phyloP scores from a whole-genome alignment of 257 asterid genomes.

The Nicotiana sylvestris region DNA sequence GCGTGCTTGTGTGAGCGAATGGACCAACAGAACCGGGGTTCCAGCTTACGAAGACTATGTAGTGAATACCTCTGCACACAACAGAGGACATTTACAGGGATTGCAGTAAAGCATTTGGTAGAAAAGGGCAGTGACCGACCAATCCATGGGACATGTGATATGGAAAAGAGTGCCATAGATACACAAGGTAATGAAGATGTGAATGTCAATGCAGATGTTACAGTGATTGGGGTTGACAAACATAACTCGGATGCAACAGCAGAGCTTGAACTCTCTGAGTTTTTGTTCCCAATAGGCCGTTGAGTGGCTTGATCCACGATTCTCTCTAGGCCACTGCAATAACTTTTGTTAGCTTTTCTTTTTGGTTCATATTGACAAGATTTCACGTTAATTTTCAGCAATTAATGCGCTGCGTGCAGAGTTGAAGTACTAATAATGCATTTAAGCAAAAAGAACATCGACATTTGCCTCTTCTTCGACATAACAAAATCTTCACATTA shows the following conservation, averaged over 20 bases:
- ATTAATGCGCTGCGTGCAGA: background rate
- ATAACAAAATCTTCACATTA: background rate
- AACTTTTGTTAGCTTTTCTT: no score
- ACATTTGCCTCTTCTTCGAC: background rate
- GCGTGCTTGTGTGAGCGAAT: background rate
- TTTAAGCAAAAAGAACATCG: background rate
- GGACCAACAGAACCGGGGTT: background rate
- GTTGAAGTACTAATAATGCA: background rate
- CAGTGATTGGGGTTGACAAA: background rate
- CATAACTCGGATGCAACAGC: background rate
- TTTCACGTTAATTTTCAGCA: background rate
- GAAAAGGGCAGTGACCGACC: conserved; percentile 40
- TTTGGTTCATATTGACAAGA: background rate
- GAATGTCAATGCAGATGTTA: background rate
- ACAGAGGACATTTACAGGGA: conserved; percentile 27
- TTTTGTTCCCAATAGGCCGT: background rate
- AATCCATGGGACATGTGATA: conserved; percentile 36
- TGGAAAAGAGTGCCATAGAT: conserved; percentile 23
- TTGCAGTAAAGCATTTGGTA: conserved; percentile 33
- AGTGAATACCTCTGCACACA: background rate
- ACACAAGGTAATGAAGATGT: background rate
- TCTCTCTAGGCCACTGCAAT: background rate
- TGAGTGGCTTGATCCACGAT: background rate
- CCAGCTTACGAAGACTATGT: background rate
- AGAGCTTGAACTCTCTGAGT: background rate